phyloP scores from a whole-genome alignment of 129 eudicot species.

The Escallonia herrerae region DNA sequence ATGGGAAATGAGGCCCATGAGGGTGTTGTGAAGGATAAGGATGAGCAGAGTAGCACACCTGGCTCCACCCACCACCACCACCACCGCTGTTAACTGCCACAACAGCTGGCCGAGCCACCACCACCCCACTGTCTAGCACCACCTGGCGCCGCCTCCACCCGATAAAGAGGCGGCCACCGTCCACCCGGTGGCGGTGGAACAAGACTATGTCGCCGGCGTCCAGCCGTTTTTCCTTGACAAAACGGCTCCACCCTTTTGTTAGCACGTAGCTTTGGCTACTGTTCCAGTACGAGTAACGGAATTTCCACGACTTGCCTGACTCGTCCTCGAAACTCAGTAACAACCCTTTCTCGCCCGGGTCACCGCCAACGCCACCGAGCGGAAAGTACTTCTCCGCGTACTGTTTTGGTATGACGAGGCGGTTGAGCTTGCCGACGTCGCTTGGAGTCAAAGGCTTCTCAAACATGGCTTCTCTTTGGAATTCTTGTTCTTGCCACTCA shows the following conservation, averaged over 20 bases:
- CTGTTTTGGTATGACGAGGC: slow-evolving; percentile 86
- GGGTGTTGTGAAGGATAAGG: slow-evolving; percentile 43
- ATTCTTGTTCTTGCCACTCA: not conserved
- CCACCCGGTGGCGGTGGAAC: slow-evolving; percentile 46
- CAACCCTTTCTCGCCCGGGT: slow-evolving; percentile 37
- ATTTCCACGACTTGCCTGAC: slow-evolving; percentile 69
- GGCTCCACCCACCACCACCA: slow-evolving; percentile 38
- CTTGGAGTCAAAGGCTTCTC: slow-evolving; percentile 84
- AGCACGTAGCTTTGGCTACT: slow-evolving; percentile 92
- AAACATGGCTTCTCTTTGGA: slow-evolving; percentile 34
- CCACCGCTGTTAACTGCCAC: not conserved
- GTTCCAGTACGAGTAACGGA: slow-evolving; percentile 89
- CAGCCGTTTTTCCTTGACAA: slow-evolving; percentile 74
- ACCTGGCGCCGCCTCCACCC: slow-evolving; percentile 62
- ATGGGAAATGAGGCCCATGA: slow-evolving; percentile 32
- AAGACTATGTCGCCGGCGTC: slow-evolving; percentile 83
- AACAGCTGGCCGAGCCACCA: slow-evolving; percentile 15
- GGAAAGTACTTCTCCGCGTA: slow-evolving; percentile 89
- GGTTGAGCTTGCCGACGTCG: slow-evolving; percentile 93
- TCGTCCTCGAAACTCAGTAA: slow-evolving; percentile 73
- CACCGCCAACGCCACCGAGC: slow-evolving; percentile 21
- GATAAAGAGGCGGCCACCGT: slow-evolving; percentile 49
- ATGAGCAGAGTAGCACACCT: slow-evolving; percentile 31
- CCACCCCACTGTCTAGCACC: slow-evolving; percentile 1
- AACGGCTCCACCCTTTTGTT: slow-evolving; percentile 97